Conservation (phyloP, 331 rosid species). For the Rhamnella rubrinervis region DNA sequence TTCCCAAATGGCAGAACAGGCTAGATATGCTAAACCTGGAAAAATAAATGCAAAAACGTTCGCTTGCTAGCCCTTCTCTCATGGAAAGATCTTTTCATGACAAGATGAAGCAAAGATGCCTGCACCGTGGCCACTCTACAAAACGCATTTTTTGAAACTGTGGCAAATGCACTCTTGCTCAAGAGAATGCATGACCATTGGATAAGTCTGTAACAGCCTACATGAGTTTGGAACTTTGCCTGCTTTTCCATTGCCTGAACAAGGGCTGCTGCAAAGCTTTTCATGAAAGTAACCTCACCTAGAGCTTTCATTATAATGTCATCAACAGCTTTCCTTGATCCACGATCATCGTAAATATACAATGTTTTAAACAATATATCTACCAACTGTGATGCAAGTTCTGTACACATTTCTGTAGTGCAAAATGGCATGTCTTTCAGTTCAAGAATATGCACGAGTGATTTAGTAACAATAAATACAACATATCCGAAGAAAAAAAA, state of each 20-base stretch:
- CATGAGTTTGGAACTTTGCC: constrained; percentile 57
- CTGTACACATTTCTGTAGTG: constrained; percentile 40
- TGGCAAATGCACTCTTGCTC: constrained; percentile 59
- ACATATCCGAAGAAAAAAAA: too few species aligned
- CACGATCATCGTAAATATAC: constrained; percentile 69
- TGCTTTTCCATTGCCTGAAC: constrained; percentile 92
- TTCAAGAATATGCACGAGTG: neutral
- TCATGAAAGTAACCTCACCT: constrained; percentile 68
- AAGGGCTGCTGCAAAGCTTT: constrained; percentile 79
- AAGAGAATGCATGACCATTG: constrained; percentile 84
- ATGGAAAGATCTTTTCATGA: constrained; percentile 55
- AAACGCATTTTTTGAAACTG: constrained; percentile 78
- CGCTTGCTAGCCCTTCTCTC: constrained; percentile 65
- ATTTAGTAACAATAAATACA: neutral
- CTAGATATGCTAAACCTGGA: constrained; percentile 55
- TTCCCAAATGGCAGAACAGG: constrained; percentile 10
- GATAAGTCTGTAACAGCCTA: constrained; percentile 75
- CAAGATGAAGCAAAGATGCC: constrained; percentile 56
- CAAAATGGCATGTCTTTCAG: constrained; percentile 4
- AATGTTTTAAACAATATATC: constrained; percentile 69
- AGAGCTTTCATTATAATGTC: constrained; percentile 60
- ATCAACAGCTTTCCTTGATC: constrained; percentile 86
- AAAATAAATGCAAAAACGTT: constrained; percentile 60
- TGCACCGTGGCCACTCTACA: constrained; percentile 76
- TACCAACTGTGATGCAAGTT: constrained; percentile 48